These are phyloP conservation scores for Saturnispora mendoncae DNA, from an alignment of 805 yeast species.

Conservation along the genomic window DNA sequence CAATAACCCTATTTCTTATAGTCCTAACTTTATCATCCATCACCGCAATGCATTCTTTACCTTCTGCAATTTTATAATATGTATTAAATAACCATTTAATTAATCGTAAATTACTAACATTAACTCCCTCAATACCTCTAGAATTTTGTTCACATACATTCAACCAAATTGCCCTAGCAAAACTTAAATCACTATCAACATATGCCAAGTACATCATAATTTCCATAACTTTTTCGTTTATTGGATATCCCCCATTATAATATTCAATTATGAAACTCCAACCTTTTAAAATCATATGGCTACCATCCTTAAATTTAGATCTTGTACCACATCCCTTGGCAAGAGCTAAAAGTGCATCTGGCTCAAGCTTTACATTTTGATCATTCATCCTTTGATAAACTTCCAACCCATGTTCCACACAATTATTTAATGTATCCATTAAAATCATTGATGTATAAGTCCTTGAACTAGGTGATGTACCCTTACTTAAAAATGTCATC, in stretches of 20 bases:
- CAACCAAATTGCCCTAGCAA: conserved; percentile 59
- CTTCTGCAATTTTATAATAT: conserved; percentile 16
- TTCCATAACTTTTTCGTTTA: conserved; percentile 42
- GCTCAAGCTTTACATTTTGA: conserved; percentile 28
- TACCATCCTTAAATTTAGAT: conserved; percentile 8
- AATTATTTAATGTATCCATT: conserved; percentile 50
- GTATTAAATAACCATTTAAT: conserved; percentile 39
- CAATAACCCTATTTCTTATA: conserved; percentile 32
- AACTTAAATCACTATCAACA: conserved; percentile 64
- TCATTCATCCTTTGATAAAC: conserved; percentile 60
- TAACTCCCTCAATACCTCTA: conserved; percentile 12
- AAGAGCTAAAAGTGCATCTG: conserved; percentile 42
- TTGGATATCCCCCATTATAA: conserved; percentile 31
- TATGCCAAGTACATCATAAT: conserved; percentile 72
- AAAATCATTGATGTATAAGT: conserved; percentile 69
- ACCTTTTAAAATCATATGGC: conserved; percentile 43
- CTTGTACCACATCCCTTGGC: conserved; percentile 62
- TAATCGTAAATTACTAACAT: conserved; percentile 19
- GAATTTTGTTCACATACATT: conserved; percentile 22
- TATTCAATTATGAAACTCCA: conserved; percentile 74
- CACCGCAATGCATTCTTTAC: conserved; percentile 24
- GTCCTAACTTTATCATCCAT: conserved; percentile 33
- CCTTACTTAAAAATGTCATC: conserved; percentile 68
- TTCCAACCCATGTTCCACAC: conserved; percentile 69
- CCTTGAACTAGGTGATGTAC: conserved; percentile 55